Evolutionary conservation across 2,329 filamentous ascomycete species (phyloP), one percentile per base, ranked within the genome.

Genomic region (Verticillium zaregamsianum): DNA sequence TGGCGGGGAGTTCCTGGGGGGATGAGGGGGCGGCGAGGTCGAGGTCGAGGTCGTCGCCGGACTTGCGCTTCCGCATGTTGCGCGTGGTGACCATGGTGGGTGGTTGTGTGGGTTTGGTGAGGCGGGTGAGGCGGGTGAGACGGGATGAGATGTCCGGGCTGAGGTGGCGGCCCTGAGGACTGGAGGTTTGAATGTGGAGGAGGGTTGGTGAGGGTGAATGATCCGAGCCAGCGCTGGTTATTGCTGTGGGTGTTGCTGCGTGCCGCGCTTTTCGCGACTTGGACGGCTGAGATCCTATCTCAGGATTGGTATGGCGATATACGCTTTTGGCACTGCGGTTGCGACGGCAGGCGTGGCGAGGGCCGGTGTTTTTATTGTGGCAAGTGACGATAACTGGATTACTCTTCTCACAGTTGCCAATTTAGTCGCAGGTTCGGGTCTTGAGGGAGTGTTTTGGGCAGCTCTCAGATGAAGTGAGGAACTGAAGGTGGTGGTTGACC

Each of bases 21-120:
- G 56, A 58, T 4, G 56, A 37, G 12, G 40, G 31, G 28, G 32
- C 23, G 25, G 40, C 32, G 25, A 31, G 31, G n/a, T 57, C 59
- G 7, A 20, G n/a, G 37, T 31, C 57, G 14, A 32, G 37, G 17
- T n/a, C 58, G 49, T 37, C 59, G 11, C 55, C 59, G 33, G 49
- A 37, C 45, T 37, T 55, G 59, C 52, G 52, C 37, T 55, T 56
- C 32, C 59, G 32, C 49, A 52, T 60, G 20, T 60, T 52, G 59
- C 59, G 59, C 25, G 59, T 60, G 49, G 33, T 57, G 52, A 60
- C 59, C 59, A 60, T 60, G 15, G 3, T 59, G 28, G 33, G 40
- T n/a, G 40, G 17, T 23, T 23, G 40, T 49, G 32, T 1, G 28
- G 55, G 31, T 56, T 32, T 35, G 31, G 28, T 28, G 28, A 28